Percentiles rank a stretch among this genome's conserved stretches.
Evolutionary conservation across 2,329 filamentous ascomycete species (phyloP).

Genomic region (Colletotrichum tropicale): DNA sequence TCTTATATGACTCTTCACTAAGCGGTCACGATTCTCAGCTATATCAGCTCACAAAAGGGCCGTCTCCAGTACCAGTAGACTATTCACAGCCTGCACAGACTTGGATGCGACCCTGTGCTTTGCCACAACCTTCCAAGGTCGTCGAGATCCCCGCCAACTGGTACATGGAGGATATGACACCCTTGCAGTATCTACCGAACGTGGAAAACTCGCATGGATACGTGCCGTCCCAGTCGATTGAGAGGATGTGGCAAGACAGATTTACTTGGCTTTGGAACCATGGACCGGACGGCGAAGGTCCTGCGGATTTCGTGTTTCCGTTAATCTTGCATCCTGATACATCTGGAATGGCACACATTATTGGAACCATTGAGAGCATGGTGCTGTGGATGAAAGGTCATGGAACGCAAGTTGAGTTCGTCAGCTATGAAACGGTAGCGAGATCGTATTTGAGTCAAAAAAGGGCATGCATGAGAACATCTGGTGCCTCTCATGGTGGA

Average conservation of each 20-base stretch:
- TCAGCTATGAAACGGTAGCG: neutral
- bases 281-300: constrained; percentile 29
- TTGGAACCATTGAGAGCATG: constrained; percentile 44
- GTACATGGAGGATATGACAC: constrained; percentile 56
- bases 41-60: constrained; percentile 42
- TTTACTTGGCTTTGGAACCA: constrained; percentile 60
- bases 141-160: constrained; percentile 53
- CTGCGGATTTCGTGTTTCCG: constrained; percentile 49
- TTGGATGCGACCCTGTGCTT: constrained; percentile 47
- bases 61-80: constrained; percentile 40
- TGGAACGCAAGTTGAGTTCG: neutral
- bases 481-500: neutral
- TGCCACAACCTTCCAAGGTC: constrained; percentile 25
- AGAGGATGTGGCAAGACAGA: constrained; percentile 65
- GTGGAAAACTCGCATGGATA: constrained; percentile 60
- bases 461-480: neutral
- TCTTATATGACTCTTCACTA: constrained; percentile 50
- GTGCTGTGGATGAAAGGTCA: neutral
- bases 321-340: constrained; percentile 63
- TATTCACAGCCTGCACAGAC: constrained; percentile 39
- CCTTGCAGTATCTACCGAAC: constrained; percentile 49
- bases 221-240: constrained; percentile 59
- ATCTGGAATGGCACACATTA: constrained; percentile 64
- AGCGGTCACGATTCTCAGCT: constrained; percentile 49
- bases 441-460: neutral